Percentiles rank a stretch among this genome's conserved stretches.
Evolutionary conservation across 371 early-diverging fungal species (phyloP).

Genomic region (Mucor saturninus): DNA sequence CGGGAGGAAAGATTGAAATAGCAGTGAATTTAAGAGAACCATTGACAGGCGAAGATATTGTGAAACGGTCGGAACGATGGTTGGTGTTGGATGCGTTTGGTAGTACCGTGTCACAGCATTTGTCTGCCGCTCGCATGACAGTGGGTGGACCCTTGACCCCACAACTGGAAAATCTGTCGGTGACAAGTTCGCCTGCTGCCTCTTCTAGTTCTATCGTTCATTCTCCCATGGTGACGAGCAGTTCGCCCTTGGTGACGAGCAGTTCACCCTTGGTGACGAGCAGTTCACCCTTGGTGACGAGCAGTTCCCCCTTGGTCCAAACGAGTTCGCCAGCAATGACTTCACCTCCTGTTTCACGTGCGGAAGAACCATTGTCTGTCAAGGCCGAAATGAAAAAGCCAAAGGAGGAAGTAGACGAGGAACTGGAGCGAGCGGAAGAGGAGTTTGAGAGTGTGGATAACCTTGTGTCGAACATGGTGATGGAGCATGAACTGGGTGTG

Average conservation of each 20-base stretch:
- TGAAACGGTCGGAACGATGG: constrained; percentile 73
- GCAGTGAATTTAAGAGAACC: constrained; percentile 71
- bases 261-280: too few species aligned
- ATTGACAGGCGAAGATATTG: constrained; percentile 64
- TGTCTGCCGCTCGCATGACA: constrained; percentile 34
- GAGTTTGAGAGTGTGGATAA: constrained; percentile 70
- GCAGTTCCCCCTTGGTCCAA: too few species aligned
- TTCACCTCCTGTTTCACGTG: too few species aligned
- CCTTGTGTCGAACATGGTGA: constrained; percentile 77
- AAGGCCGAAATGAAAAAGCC: not conserved
- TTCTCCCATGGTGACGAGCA: not conserved
- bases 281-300: too few species aligned
- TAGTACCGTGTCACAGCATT: constrained; percentile 18
- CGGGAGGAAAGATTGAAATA: constrained; percentile 76
- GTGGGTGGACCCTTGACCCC: constrained; percentile 19
- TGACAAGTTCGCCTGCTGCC: too few species aligned
- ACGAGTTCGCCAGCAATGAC: too few species aligned
- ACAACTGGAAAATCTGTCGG: too few species aligned
- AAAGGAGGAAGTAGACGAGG: constrained; percentile 7
- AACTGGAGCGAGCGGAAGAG: constrained; percentile 56
- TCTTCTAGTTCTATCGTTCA: not conserved
- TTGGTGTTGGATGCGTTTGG: constrained; percentile 64
- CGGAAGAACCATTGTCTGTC: too few species aligned
- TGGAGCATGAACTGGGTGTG: constrained; percentile 72
- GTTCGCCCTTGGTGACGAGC: too few species aligned